A percentile compares a stretch with the other conserved stretches of the same genome.
Conservation (phyloP, 768 basidiomycete genomes). For the Filobasidium wieringae region DNA sequence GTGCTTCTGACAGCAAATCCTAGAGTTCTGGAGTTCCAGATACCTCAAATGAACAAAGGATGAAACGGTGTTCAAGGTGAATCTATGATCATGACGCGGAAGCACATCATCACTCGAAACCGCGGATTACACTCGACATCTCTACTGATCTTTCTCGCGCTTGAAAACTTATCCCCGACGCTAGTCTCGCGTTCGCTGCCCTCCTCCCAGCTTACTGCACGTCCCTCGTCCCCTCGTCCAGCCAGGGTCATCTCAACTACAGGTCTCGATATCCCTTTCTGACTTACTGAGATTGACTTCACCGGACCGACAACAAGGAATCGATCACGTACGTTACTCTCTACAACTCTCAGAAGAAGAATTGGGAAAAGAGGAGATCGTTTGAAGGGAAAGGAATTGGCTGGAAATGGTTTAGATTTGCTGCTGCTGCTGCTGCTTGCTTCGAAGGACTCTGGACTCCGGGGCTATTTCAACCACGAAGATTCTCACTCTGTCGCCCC, state of each 20-base stretch:
- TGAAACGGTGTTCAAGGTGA: background rate
- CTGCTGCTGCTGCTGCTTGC: background rate
- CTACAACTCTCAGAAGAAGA: background rate
- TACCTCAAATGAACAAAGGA: background rate
- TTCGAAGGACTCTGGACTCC: too few species aligned
- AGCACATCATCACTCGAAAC: background rate
- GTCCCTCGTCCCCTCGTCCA: background rate
- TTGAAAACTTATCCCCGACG: background rate
- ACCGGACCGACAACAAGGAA: constrained; percentile 2
- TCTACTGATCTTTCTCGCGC: background rate
- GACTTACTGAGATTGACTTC: background rate
- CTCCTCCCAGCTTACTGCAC: background rate
- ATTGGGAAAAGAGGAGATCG: background rate
- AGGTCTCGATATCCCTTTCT: background rate
- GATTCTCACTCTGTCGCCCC: too few species aligned
- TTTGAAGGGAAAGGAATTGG: background rate
- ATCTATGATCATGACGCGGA: background rate
- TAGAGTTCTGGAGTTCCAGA: background rate
- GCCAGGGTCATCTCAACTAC: background rate
- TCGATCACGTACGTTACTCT: background rate
- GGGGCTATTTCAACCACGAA: too few species aligned
- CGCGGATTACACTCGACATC: too few species aligned
- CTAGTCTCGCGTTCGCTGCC: background rate
- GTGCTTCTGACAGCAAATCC: background rate
- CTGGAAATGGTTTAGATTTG: background rate